Evolutionary conservation across 108 stramenopile genomes (phyloP), one percentile per base, ranked within the genome.

Genomic region (Parietichytrium sp.): DNA sequence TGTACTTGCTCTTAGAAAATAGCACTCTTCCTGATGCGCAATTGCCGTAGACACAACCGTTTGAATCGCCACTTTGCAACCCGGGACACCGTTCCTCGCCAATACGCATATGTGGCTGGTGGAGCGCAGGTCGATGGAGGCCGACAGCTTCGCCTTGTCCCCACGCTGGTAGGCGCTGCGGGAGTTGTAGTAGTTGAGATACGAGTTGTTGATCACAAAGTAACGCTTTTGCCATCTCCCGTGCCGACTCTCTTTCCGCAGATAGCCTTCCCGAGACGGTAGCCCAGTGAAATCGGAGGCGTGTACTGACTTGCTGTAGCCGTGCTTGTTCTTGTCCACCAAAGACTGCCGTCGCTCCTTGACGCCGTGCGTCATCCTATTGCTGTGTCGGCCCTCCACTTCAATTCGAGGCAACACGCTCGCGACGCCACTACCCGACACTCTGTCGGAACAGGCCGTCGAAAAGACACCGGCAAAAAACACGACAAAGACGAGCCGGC

Each of bases 181-280:
- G 61, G 36, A 42, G 23, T 72, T 72, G 61, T 45, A 72, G 61
- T 72, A 72, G 33, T 72, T 72, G 42, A 72, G 61, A 25, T 72
- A 42, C 38, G 38, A 45, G 20, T 72, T 72, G 20, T 72, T 72
- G 38, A 45, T 72, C 38, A 72, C 61, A 72, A 72, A 72, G 61
- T 33, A 72, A 42, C 61, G 61, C 15, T 45, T 36, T 27, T 72
- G 61, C 61, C 61, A 72, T 36, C 61, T 0, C 0, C 61, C 61
- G 42, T 72, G 61, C 23, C 61, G 61, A 2, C 45, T 72, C 25
- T 72, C 61, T 42, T 72, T 72, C 38, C 61, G 61, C 42, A 72
- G 33, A 25, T 72, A 45, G 42, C 61, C 61, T 38, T 72, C 61
- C 33, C 45, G 36, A 6, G 61, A 72, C 38, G 61, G 61, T 1